phyloP scores from a whole-genome alignment of 2,329 filamentous ascomycete species.

The Trichoderma sp. region DNA sequence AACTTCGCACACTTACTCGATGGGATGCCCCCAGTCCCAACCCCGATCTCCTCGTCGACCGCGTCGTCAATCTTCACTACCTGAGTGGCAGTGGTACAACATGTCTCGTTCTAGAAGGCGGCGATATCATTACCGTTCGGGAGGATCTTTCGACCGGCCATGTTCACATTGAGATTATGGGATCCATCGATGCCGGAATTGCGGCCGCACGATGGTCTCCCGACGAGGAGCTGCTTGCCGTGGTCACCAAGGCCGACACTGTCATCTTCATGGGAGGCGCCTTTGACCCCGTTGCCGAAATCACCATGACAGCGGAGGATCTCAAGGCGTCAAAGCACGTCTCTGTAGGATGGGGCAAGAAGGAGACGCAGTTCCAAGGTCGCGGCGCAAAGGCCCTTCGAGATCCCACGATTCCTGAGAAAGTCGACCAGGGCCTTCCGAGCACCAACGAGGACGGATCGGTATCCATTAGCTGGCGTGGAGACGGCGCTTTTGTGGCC shows the following conservation, averaged over 20 bases:
- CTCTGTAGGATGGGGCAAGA: conserved; percentile 96
- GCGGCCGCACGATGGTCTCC: conserved; percentile 88
- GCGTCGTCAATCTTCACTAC: conserved; percentile 75
- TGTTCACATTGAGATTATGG: conserved; percentile 83
- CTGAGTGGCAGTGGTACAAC: conserved; percentile 75
- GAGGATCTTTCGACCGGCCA: conserved; percentile 44
- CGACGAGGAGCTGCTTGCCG: conserved; percentile 84
- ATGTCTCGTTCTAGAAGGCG: conserved; percentile 82
- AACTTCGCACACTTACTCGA: conserved; percentile 58
- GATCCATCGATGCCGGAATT: conserved; percentile 90
- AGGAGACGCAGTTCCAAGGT: conserved; percentile 96
- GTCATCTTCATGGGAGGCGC: conserved; percentile 89
- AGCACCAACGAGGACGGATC: conserved; percentile 70
- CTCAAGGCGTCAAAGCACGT: conserved; percentile 88
- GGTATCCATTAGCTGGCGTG: conserved; percentile 83
- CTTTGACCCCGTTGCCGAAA: conserved; percentile 79
- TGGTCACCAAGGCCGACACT: conserved; percentile 75
- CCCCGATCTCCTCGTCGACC: conserved; percentile 71
- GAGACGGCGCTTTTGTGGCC: conserved; percentile 87
- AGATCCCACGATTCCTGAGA: conserved; percentile 93
- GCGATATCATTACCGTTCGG: conserved; percentile 82
- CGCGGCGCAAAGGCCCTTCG: conserved; percentile 80
- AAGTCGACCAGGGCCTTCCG: conserved; percentile 76
- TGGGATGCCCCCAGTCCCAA: conserved; percentile 86
- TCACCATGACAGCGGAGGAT: conserved; percentile 69